phyloP scores from a whole-genome alignment of 371 early-diverging fungal species.

The Basidiobolus meristosporus region DNA sequence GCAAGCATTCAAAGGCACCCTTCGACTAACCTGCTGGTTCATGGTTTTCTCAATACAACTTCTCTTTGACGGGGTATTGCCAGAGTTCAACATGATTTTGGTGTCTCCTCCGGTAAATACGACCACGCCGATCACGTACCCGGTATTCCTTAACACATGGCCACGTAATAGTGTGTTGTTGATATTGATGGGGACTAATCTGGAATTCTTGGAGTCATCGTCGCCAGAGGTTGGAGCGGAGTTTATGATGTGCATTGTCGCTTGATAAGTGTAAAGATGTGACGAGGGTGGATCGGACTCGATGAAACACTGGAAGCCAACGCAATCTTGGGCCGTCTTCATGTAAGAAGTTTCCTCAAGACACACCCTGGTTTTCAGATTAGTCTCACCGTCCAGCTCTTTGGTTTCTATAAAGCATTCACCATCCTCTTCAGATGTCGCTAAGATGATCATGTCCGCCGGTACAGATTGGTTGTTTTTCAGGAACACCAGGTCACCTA shows the following conservation, averaged over 20 bases:
- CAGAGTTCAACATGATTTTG: slow-evolving; percentile 78
- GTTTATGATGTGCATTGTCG: slow-evolving; percentile 13
- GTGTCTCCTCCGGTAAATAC: slow-evolving; percentile 84
- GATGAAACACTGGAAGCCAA: slow-evolving; percentile 26
- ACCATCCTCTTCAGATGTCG: slow-evolving; percentile 50
- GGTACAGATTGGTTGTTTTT: slow-evolving; percentile 74
- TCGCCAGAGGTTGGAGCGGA: not conserved
- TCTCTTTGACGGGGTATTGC: slow-evolving; percentile 67
- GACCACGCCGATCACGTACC: slow-evolving; percentile 67
- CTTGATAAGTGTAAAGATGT: slow-evolving; percentile 40
- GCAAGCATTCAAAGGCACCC: no score
- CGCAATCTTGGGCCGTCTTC: slow-evolving; percentile 37
- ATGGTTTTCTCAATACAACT: slow-evolving; percentile 78
- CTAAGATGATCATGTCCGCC: slow-evolving; percentile 72
- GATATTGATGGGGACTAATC: slow-evolving; percentile 37
- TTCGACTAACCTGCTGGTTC: slow-evolving; percentile 62
- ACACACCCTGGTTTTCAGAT: slow-evolving; percentile 59
- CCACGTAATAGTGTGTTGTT: slow-evolving; percentile 82
- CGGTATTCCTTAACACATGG: slow-evolving; percentile 72
- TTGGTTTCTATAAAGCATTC: slow-evolving; percentile 84
- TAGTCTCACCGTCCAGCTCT: slow-evolving; percentile 95
- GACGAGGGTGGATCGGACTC: slow-evolving; percentile 57
- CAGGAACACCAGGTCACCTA: slow-evolving; percentile 81
- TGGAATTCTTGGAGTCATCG: not conserved
- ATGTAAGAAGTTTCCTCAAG: slow-evolving; percentile 35